phyloP scores from a whole-genome alignment of 148 eudicot genomes.

The Euryodendron excelsum region DNA sequence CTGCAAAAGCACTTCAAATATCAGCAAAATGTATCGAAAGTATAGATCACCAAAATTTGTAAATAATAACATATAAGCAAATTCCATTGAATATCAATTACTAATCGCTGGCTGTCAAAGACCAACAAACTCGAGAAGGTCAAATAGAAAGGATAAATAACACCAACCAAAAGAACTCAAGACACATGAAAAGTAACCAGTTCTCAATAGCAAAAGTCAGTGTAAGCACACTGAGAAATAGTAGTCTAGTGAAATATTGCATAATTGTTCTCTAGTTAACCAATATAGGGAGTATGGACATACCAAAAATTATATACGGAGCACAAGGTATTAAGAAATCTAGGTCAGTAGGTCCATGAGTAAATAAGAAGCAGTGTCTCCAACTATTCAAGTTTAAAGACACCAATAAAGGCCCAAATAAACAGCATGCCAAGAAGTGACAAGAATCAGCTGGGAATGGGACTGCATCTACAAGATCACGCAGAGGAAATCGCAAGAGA shows the following conservation, averaged over 20 bases:
- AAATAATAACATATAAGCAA: not conserved
- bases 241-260: not conserved
- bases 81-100: not conserved
- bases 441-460: not conserved
- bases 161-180: not conserved
- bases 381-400: not conserved
- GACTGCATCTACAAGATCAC: not conserved
- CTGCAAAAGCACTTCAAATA: conserved; percentile 34
- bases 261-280: not conserved
- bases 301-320: too few relatives aligned
- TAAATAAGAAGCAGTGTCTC: not conserved
- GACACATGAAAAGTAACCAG: not conserved
- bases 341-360: not conserved
- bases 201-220: not conserved
- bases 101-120: not conserved
- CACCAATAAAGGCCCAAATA: not conserved
- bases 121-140: not conserved
- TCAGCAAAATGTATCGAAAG: not conserved
- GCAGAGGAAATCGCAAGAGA: not conserved
- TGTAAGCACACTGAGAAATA: too few relatives aligned
- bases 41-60: not conserved
- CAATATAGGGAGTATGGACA: too few relatives aligned
- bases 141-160: not conserved
- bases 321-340: not conserved
- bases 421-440: not conserved